Evolutionary conservation across 225 moss, liverwort and hornwort genomes (phyloP).

Genomic region (Physcomitrium patens): DNA sequence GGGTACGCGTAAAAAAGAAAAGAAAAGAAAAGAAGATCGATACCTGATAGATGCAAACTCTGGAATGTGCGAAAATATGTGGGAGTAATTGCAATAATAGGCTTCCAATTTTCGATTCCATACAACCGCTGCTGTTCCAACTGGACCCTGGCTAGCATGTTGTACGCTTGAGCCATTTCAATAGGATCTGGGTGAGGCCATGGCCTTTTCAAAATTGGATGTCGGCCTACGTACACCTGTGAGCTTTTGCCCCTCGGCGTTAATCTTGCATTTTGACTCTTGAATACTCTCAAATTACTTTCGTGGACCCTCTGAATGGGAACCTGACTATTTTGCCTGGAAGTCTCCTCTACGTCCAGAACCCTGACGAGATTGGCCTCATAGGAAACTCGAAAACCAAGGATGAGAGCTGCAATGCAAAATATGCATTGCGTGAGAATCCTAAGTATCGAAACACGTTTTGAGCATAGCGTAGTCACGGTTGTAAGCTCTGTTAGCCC

Average conservation of each 20-base stretch:
- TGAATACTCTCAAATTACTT: conserved; percentile 29
- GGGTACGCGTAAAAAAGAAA: neutral
- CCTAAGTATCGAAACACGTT: conserved; percentile 46
- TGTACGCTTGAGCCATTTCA: conserved; percentile 72
- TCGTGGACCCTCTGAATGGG: conserved; percentile 34
- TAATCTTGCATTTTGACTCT: conserved; percentile 21
- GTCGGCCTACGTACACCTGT: conserved; percentile 86
- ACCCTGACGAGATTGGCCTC: conserved; percentile 62
- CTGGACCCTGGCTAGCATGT: conserved; percentile 75
- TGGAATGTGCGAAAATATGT: conserved; percentile 81
- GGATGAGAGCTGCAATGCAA: conserved; percentile 60
- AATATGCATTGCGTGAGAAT: conserved; percentile 62
- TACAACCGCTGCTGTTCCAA: conserved; percentile 83
- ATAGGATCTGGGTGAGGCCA: conserved; percentile 90
- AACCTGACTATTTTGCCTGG: conserved; percentile 26
- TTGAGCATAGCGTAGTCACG: conserved; percentile 45
- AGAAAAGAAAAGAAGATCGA: neutral
- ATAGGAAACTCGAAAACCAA: conserved; percentile 76
- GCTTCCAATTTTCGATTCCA: conserved; percentile 57
- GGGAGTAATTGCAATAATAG: conserved; percentile 81
- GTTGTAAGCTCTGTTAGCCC: conserved; percentile 11
- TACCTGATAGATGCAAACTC: conserved; percentile 72
- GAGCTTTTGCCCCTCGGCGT: conserved; percentile 59
- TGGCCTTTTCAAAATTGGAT: conserved; percentile 78
- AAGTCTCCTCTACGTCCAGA: conserved; percentile 43